Percentiles rank a stretch among this genome's conserved stretches.
Conservation (phyloP, 1,284 basidiomycete genomes). For the Coniferiporia sulphurascens region DNA sequence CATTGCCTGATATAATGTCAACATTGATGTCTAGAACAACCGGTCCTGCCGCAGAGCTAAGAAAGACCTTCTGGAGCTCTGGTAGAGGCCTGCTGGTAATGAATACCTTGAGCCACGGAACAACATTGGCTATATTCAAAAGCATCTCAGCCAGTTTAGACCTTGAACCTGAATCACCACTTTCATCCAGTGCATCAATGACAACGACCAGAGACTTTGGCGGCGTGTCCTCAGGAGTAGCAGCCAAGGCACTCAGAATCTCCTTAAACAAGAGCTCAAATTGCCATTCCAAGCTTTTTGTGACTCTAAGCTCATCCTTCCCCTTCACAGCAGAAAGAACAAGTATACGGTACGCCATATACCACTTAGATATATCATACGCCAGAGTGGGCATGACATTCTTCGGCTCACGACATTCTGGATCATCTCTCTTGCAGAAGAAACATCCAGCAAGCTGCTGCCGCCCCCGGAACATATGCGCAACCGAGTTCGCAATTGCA, state of each 20-base stretch:
- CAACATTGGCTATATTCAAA: background rate
- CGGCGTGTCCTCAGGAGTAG: background rate
- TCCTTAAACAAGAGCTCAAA: background rate
- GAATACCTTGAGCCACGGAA: slow-evolving; percentile 5
- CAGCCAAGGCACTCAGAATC: background rate
- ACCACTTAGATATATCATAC: background rate
- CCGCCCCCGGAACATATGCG: slow-evolving; percentile 26
- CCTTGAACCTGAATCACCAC: background rate
- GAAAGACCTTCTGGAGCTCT: background rate
- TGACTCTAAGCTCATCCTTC: background rate
- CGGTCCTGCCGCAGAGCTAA: background rate
- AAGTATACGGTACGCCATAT: background rate
- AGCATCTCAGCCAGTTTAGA: background rate
- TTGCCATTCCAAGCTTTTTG: background rate
- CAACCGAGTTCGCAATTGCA: slow-evolving; percentile 29
- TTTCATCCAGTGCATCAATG: slow-evolving; percentile 7
- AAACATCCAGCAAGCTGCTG: slow-evolving; percentile 26
- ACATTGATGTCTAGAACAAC: background rate
- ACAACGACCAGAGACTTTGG: slow-evolving; percentile 1
- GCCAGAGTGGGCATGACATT: slow-evolving; percentile 4
- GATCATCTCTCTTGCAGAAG: slow-evolving; percentile 4
- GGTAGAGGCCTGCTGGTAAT: background rate
- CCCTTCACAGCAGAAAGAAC: background rate
- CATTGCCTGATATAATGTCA: background rate
- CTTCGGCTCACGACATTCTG: background rate